Evolutionary conservation across 495 filamentous ascomycete species (phyloP).

Genomic region (Stereocaulon alpinum): DNA sequence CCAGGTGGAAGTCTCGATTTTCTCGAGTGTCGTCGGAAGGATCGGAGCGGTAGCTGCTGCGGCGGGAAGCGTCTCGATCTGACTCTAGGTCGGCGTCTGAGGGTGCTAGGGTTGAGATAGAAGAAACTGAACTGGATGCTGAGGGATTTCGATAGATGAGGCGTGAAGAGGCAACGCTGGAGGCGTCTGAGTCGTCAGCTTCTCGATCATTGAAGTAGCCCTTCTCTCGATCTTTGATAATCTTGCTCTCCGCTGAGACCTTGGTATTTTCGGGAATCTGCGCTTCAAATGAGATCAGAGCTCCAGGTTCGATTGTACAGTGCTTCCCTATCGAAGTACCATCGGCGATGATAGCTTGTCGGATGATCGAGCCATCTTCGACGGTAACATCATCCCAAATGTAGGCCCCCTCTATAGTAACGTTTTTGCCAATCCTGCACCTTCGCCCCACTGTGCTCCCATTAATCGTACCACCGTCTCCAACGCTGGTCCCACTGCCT

Average conservation of each 20-base stretch:
- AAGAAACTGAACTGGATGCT: constrained; percentile 62
- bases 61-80: constrained; percentile 31
- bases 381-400: constrained; percentile 82
- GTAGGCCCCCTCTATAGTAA: constrained; percentile 67
- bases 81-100: constrained; percentile 31
- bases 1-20: constrained; percentile 67
- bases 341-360: constrained; percentile 66
- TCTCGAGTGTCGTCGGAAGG: constrained; percentile 50
- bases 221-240: constrained; percentile 44
- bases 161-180: constrained; percentile 38
- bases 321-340: constrained; percentile 58
- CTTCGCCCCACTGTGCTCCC: constrained; percentile 71
- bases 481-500: constrained; percentile 65
- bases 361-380: constrained; percentile 58
- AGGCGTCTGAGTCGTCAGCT: constrained; percentile 41
- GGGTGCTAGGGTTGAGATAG: constrained; percentile 63
- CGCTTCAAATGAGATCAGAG: constrained; percentile 72
- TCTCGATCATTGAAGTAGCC: constrained; percentile 40
- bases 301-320: constrained; percentile 56
- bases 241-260: constrained; percentile 40
- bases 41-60: constrained; percentile 43
- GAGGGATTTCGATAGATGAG: constrained; percentile 60
- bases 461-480: constrained; percentile 54
- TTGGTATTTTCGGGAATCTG: constrained; percentile 51
- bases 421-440: constrained; percentile 77